These are phyloP conservation scores for Tanacetum coccineum DNA, from an alignment of 129 eudicot genomes.

Conservation along the genomic window DNA sequence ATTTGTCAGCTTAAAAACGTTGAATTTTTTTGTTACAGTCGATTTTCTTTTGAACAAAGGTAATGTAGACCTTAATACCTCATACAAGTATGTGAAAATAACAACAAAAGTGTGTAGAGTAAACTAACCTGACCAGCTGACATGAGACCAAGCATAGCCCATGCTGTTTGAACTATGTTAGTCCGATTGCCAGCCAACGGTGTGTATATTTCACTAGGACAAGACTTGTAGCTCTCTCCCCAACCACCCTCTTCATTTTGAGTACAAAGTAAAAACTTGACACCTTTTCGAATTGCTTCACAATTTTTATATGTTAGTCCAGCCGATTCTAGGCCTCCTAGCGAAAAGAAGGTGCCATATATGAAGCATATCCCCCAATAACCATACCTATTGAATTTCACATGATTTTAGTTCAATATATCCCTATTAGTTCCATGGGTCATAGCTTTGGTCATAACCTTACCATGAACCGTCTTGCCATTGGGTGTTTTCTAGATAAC, in stretches of 20 bases:
- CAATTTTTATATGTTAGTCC: constrained; percentile 36
- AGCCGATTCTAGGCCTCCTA: constrained; percentile 39
- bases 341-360: constrained; percentile 52
- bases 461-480: constrained; percentile 63
- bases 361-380: constrained; percentile 70
- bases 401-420: not conserved
- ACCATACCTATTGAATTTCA: constrained; percentile 33
- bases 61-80: too few relatives aligned
- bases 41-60: too few relatives aligned
- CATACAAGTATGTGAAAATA: too few relatives aligned
- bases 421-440: too few relatives aligned
- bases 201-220: constrained; percentile 54
- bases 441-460: not conserved
- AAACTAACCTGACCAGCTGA: not conserved
- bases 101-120: too few relatives aligned
- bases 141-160: constrained; percentile 13
- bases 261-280: not conserved
- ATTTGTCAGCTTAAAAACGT: too few relatives aligned
- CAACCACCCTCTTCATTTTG: constrained; percentile 63
- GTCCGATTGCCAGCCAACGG: constrained; percentile 42
- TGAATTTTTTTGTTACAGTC: too few relatives aligned
- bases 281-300: constrained; percentile 46
- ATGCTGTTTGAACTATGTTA: constrained; percentile 43
- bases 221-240: constrained; percentile 67
- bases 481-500: constrained; percentile 50